Percentiles rank a stretch among this genome's conserved stretches.
Evolutionary conservation across 441 rosid genomes (phyloP).

Genomic region (Mallotus repandus): DNA sequence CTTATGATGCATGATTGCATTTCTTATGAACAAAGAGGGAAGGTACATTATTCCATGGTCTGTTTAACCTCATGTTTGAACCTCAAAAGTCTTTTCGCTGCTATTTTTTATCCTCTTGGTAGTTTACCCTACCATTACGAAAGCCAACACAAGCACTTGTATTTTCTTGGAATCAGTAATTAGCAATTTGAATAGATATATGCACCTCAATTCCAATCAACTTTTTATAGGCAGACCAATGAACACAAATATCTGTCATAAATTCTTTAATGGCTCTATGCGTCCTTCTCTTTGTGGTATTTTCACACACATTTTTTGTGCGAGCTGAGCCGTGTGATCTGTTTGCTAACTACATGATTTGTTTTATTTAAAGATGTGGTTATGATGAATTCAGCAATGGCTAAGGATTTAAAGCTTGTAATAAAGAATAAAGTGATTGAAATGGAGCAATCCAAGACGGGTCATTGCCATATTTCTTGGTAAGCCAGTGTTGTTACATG

Average conservation of each 20-base stretch:
- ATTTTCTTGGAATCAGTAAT: too few relatives aligned
- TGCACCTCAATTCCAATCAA: too few relatives aligned
- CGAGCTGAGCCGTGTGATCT: not conserved
- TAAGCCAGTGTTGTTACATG: not conserved
- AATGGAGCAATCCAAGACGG: slow-evolving; percentile 79
- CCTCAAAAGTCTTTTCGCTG: slow-evolving; percentile 51
- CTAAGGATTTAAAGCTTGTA: slow-evolving; percentile 76
- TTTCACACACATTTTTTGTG: slow-evolving; percentile 36
- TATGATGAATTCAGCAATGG: slow-evolving; percentile 75
- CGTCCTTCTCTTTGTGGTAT: slow-evolving; percentile 20
- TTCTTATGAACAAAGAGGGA: too few relatives aligned
- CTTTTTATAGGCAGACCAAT: too few relatives aligned
- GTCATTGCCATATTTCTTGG: slow-evolving; percentile 83
- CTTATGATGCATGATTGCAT: too few relatives aligned
- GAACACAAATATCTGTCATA: too few relatives aligned
- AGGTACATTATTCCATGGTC: slow-evolving; percentile 7
- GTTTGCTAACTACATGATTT: slow-evolving; percentile 12
- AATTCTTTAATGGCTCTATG: not conserved
- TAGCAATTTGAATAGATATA: too few relatives aligned
- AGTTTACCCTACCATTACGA: slow-evolving; percentile 41
- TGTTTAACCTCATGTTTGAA: slow-evolving; percentile 46
- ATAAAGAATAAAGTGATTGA: slow-evolving; percentile 68
- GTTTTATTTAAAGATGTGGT: slow-evolving; percentile 50
- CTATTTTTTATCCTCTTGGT: slow-evolving; percentile 44
- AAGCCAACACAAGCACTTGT: not conserved